Evolutionary conservation across 352 stramenopile genomes (phyloP).

Genomic region (Phytophthora citricola): DNA sequence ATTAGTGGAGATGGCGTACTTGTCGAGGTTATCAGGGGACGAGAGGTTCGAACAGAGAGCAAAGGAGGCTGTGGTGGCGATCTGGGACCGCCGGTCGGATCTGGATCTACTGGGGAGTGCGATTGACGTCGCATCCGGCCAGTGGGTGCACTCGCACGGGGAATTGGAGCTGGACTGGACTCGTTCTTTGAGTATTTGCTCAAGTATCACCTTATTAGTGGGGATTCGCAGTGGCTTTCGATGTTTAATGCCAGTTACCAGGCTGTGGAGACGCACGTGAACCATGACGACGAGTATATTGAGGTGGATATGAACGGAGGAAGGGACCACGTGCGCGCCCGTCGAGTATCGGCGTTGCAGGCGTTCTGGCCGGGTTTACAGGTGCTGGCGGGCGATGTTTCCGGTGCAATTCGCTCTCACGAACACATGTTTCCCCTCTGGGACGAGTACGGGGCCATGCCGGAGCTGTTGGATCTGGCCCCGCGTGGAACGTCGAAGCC

Average conservation of each 20-base stretch:
- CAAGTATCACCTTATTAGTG: constrained; percentile 98
- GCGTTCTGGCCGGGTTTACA: constrained; percentile 98
- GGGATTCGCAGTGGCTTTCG: constrained; percentile 89
- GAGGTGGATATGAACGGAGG: constrained; percentile 91
- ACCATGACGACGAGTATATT: constrained; percentile 78
- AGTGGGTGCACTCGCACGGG: constrained; percentile 82
- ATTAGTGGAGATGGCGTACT: constrained; percentile 96
- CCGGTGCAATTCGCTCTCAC: constrained; percentile 88
- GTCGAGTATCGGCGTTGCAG: constrained; percentile 89
- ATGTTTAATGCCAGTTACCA: constrained; percentile 92
- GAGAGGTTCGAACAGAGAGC: constrained; percentile 70
- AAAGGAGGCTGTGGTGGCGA: constrained; percentile 61
- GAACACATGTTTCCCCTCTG: constrained; percentile 96
- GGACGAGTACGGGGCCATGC: constrained; percentile 95
- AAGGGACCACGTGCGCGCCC: constrained; percentile 57
- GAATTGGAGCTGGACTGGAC: constrained; percentile 95
- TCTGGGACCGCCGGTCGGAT: constrained; percentile 81
- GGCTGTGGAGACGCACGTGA: constrained; percentile 79
- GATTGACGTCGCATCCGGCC: constrained; percentile 92
- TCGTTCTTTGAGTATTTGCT: constrained; percentile 98
- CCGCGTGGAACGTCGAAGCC: constrained; percentile 33
- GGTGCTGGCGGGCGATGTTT: constrained; percentile 93
- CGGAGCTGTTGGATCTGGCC: constrained; percentile 93
- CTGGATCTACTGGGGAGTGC: constrained; percentile 96
- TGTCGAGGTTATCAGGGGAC: constrained; percentile 85